Evolutionary conservation across 805 yeast genomes (phyloP).

Genomic region (Yarrowia divulgata): DNA sequence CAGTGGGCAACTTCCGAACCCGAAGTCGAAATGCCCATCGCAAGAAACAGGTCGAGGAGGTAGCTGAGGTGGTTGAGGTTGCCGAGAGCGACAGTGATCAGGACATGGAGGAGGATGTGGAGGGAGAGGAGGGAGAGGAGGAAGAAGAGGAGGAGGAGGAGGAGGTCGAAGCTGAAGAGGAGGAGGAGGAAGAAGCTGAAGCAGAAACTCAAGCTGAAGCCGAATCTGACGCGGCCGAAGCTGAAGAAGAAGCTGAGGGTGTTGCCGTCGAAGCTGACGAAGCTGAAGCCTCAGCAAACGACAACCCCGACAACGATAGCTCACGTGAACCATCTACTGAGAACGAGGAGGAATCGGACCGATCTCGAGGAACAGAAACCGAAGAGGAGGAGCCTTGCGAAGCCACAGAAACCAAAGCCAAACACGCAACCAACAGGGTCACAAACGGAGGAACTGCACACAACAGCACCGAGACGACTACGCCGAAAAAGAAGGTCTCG

Average conservation of each 20-base stretch:
- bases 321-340: conserved; percentile 6
- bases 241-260: background rate
- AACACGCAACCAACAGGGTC: background rate
- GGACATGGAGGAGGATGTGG: too few relatives aligned
- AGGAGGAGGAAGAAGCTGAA: background rate
- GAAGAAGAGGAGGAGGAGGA: background rate
- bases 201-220: background rate
- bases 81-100: background rate
- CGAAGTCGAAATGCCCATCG: conserved; percentile 34
- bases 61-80: background rate
- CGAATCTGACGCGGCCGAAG: background rate
- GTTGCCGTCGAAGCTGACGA: background rate
- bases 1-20: conserved; percentile 33
- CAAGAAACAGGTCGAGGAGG: conserved; percentile 1
- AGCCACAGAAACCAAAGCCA: background rate
- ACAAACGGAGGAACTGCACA: background rate
- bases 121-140: background rate
- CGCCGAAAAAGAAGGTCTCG: conserved; percentile 23
- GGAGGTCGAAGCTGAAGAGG: background rate
- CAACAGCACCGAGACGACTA: background rate
- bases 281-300: background rate
- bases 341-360: conserved; percentile 16
- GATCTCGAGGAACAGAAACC: conserved; percentile 14
- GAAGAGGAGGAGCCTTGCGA: conserved; percentile 19
- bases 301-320: background rate